Base-by-base conservation (phyloP, 2,329 filamentous ascomycete species). In the Stagonosporopsis cucurbitacearum region DNA sequence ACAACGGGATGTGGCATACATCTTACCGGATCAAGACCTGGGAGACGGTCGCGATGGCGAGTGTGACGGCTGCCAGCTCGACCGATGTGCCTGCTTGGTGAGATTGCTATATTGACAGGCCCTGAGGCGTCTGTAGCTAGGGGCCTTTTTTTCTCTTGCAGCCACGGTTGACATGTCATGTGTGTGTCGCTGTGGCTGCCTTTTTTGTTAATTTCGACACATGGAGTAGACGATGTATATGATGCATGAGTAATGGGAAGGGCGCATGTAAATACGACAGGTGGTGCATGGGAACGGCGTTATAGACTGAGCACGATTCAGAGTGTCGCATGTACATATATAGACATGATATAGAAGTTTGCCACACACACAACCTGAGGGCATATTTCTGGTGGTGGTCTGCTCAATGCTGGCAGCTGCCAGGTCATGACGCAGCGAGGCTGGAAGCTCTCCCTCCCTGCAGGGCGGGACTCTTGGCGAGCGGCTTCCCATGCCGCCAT, bases 1-100 rank as follows among this genome's bases (percentile, higher is more conserved):
- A 80, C 53, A 64, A 78, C 47, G 78, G 78, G n/a, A 61, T 77
- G 64, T 80, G 78, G 77, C 77, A 80, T 56, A 80, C 78, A 6
- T 67, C 57, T 20, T 80, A 80, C 58, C 63, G 66, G 0, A 59
- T 77, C 56, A 76, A 77, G 58, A 71, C 67, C 8, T 73, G 68
- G 33, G 61, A 59, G 40, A 47, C 58, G 13, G 60, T 45, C 20
- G 64, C 53, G 17, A 46, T 26, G 19, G 15, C 20, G 20, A 25
- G 20, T 25, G 13, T 13, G 20, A 17, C 9, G 17, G n/a, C 44
- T 50, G 46, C 50, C 17, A 59, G 49, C 30, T 48, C 52, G 8
- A 50, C 33, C n/a, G 32, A 37, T 22, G 28, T 60, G 13, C 54
- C 67, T 17, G 54, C 35, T 23, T 37, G 57, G 36, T 51, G 56